Base-by-base conservation (phyloP, 371 early-diverging fungal species). In the Fennellomyces sp. region DNA sequence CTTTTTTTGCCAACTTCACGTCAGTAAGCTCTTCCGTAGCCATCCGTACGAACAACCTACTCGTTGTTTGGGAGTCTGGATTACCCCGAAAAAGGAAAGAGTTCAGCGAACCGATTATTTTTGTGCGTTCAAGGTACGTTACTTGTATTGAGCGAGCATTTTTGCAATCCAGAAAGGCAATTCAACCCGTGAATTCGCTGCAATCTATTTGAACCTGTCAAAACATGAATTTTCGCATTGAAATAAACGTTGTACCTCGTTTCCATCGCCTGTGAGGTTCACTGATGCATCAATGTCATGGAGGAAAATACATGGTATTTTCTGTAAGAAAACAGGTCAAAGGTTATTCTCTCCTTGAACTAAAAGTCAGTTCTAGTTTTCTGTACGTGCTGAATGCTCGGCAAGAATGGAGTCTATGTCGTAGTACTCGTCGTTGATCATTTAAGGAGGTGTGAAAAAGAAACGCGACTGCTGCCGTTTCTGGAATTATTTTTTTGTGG, bases 381-480 rank as follows among this genome's bases (percentile, higher is more conserved):
- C 1, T 28, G 15, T 27, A 26, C 41, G n/a, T 73, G 74, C 80
- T 36, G 60, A 69, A 42, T 77, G 73, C 36, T 81, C 81, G 29
- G 81, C 78, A 45, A 81, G 66, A 13, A 81, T 81, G 48, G 64
- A 63, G 36, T 81, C 81, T 41, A 81, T 73, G 53, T 74, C 68
- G 56, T 81, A 78, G 51, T 81, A 81, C 36, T 81, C 78, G 58
- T 76, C 73, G 63, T 72, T 70, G 19, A 75, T 70, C 78, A 78
- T 78, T 33, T 12, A 45, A 45, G 15, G 15, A 28, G 42, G 29
- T 1, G 29, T 6, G 19, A 52, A 30, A n/a, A 35, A 23, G n/a
- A n/a, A n/a, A n/a, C n/a, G n/a, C n/a, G n/a, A n/a, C n/a, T n/a
- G n/a, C n/a, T n/a, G n/a, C n/a, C n/a, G n/a, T n/a, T n/a, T n/a